Evolutionary conservation across 345 rosid genomes (phyloP).

Genomic region (Dipteronia dyeriana): DNA sequence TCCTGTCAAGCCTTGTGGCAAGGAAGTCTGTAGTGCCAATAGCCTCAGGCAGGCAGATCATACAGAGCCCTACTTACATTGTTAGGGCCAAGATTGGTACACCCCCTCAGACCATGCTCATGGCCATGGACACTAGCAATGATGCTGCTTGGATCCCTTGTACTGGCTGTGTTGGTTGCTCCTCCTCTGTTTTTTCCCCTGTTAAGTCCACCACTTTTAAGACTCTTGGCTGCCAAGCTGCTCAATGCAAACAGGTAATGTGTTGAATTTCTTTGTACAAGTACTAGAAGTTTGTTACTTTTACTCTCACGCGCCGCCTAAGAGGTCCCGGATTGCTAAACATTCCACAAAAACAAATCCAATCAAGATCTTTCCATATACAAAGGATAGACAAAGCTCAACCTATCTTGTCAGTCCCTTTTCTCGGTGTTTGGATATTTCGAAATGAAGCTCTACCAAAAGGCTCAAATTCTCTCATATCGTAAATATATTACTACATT

Average conservation of each 20-base stretch:
- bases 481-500: no score
- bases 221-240: slow-evolving; percentile 56
- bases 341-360: no score
- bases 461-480: no score
- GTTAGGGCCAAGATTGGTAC: slow-evolving; percentile 76
- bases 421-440: no score
- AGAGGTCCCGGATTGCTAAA: neutral
- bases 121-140: slow-evolving; percentile 90
- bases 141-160: slow-evolving; percentile 92
- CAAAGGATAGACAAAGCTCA: no score
- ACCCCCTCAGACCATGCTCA: slow-evolving; percentile 77
- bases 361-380: neutral
- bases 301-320: neutral
- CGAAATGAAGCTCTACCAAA: no score
- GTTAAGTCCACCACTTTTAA: slow-evolving; percentile 58
- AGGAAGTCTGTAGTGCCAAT: slow-evolving; percentile 72
- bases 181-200: slow-evolving; percentile 55
- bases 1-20: slow-evolving; percentile 68
- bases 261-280: neutral
- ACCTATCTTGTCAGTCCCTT: no score
- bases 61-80: slow-evolving; percentile 84
- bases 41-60: slow-evolving; percentile 80
- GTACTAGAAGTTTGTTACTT: no score
- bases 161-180: slow-evolving; percentile 74
- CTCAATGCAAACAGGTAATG: slow-evolving; percentile 83